A percentile compares a stretch with the other conserved stretches of the same genome.
phyloP scores from a whole-genome alignment of 2,329 filamentous ascomycete genomes.

The Trichoderma polysporum region DNA sequence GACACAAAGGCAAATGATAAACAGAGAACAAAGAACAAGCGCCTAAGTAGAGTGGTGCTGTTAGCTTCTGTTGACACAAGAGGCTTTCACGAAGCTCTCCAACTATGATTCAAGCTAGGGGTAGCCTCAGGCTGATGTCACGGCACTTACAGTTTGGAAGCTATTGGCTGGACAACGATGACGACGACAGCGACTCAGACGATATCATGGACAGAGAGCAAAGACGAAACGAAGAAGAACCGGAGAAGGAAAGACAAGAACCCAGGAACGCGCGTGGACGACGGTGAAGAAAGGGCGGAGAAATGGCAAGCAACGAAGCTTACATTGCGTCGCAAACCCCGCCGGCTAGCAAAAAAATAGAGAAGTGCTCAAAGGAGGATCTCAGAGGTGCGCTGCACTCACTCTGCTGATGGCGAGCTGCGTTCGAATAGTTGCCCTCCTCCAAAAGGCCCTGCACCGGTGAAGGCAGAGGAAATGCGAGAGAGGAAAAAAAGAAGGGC shows the following conservation, averaged over 20 bases:
- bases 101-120: background rate
- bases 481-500: background rate
- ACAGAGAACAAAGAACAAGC: background rate
- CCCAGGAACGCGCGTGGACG: background rate
- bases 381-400: slow-evolving; percentile 2
- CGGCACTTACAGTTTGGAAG: slow-evolving; percentile 10
- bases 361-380: background rate
- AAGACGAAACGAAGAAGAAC: background rate
- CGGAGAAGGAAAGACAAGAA: background rate
- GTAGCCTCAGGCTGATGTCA: background rate
- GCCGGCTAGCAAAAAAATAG: background rate
- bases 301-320: slow-evolving; percentile 6
- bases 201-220: slow-evolving; percentile 1
- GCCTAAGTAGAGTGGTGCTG: background rate
- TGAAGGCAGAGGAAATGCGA: background rate
- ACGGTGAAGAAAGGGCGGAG: background rate
- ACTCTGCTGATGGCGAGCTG: background rate
- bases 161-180: background rate
- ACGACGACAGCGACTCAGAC: background rate
- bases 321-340: slow-evolving; percentile 24
- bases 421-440: background rate
- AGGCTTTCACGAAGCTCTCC: background rate
- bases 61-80: background rate
- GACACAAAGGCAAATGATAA: background rate
- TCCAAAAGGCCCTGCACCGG: background rate